Evolutionary conservation across 495 filamentous ascomycete genomes (phyloP).

Genomic region (Cryomyces antarcticus): DNA sequence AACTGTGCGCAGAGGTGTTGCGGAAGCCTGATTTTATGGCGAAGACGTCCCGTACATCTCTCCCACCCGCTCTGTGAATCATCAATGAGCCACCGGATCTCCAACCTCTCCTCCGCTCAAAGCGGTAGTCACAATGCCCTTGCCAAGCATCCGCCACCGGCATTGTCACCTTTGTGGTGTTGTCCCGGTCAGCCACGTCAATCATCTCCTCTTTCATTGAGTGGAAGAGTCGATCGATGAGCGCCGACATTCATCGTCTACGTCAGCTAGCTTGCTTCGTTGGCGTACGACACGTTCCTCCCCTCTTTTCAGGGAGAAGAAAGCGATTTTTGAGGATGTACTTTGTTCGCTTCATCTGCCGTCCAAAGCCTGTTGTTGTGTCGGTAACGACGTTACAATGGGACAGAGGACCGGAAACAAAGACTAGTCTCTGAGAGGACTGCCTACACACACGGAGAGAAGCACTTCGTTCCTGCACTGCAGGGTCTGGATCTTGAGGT

Average conservation of each 20-base stretch:
- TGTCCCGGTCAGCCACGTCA: conserved; percentile 51
- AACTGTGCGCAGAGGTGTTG: no score
- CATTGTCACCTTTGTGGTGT: conserved; percentile 20
- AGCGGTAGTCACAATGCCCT: conserved; percentile 8
- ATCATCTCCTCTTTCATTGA: conserved; percentile 26
- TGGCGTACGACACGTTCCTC: neutral
- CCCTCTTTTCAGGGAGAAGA: conserved; percentile 3
- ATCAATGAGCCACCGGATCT: conserved; percentile 6
- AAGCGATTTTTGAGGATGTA: conserved; percentile 24
- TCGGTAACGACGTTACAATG: neutral
- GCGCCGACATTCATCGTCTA: conserved; percentile 11
- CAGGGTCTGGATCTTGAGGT: conserved; percentile 12
- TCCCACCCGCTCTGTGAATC: conserved; percentile 9
- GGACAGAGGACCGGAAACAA: conserved; percentile 15
- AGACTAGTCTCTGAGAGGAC: conserved; percentile 22
- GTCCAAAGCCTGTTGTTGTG: neutral
- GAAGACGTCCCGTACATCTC: conserved; percentile 19
- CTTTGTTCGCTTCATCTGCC: conserved; percentile 16
- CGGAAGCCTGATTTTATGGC: neutral
- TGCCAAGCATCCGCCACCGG: conserved; percentile 7
- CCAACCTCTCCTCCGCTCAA: conserved; percentile 8
- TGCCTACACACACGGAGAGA: conserved; percentile 41
- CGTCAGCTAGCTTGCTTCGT: conserved; percentile 1
- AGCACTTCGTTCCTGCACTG: conserved; percentile 17
- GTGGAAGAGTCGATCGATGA: conserved; percentile 13